Evolutionary conservation across 1,139 yeast genomes (phyloP).

Genomic region (Yamadazyma diddensiae): DNA sequence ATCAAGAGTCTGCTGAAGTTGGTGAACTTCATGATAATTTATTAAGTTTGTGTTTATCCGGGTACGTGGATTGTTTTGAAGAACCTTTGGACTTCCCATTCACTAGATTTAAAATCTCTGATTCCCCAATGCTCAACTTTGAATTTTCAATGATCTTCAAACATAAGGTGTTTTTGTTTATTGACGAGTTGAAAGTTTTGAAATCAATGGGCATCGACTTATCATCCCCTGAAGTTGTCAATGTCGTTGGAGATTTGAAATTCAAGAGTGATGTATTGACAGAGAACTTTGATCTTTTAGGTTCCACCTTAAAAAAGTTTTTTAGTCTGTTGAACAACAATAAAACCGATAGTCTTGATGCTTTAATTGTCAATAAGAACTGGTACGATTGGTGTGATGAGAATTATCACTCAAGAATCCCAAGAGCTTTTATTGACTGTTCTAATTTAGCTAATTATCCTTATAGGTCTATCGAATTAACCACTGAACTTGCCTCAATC

Average conservation of each 20-base stretch:
- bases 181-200: conserved; percentile 16
- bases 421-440: conserved; percentile 12
- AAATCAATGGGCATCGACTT: conserved; percentile 10
- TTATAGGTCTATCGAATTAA: conserved; percentile 9
- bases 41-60: conserved; percentile 8
- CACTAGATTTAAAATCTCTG: conserved; percentile 15
- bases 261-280: conserved; percentile 8
- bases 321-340: conserved; percentile 11
- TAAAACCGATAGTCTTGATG: conserved; percentile 8
- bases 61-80: conserved; percentile 6
- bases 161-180: conserved; percentile 11
- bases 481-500: conserved; percentile 11
- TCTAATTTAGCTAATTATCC: conserved; percentile 14
- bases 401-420: conserved; percentile 8
- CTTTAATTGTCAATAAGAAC: conserved; percentile 12
- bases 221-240: conserved; percentile 3
- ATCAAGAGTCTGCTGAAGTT: background rate
- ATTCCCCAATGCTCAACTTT: conserved; percentile 13
- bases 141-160: conserved; percentile 19
- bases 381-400: conserved; percentile 18
- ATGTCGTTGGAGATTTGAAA: conserved; percentile 3
- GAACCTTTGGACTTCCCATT: conserved; percentile 8
- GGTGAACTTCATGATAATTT: conserved; percentile 4
- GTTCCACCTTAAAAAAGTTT: conserved; percentile 4
- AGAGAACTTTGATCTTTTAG: conserved; percentile 7